These are phyloP conservation scores for Colletotrichum sp. DNA, from an alignment of 2,329 filamentous ascomycete species.

Conservation along the genomic window DNA sequence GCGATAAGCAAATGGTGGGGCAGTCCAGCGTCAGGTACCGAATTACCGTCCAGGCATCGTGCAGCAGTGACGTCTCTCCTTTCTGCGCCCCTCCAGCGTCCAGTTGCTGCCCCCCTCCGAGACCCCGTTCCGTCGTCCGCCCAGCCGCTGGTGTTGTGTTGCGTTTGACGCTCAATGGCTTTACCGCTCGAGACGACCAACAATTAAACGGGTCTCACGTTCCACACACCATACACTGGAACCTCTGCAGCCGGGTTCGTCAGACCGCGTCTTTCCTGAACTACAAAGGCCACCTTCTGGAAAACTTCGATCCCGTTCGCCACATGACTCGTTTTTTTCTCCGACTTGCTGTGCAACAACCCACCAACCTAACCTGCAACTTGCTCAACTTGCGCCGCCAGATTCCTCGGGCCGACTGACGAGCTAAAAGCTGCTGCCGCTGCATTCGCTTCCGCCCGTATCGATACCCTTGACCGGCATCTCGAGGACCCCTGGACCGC, in stretches of 20 bases:
- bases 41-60: background rate
- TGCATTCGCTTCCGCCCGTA: background rate
- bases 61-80: conserved; percentile 18
- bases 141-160: background rate
- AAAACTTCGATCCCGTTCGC: background rate
- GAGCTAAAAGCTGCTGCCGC: background rate
- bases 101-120: background rate
- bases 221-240: background rate
- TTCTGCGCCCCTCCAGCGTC: background rate
- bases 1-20: conserved; percentile 7
- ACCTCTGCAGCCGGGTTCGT: background rate
- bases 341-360: background rate
- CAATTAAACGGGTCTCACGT: conserved; percentile 11
- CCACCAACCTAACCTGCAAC: background rate
- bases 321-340: background rate
- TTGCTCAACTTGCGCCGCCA: background rate
- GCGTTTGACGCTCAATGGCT: background rate
- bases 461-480: background rate
- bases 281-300: background rate
- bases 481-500: background rate
- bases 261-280: background rate
- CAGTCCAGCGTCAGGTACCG: background rate
- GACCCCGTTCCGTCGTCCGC: background rate
- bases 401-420: background rate
- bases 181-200: conserved; percentile 1